Evolutionary conservation across 2,329 filamentous ascomycete genomes (phyloP).

Genomic region (Ceratocystis destructans): DNA sequence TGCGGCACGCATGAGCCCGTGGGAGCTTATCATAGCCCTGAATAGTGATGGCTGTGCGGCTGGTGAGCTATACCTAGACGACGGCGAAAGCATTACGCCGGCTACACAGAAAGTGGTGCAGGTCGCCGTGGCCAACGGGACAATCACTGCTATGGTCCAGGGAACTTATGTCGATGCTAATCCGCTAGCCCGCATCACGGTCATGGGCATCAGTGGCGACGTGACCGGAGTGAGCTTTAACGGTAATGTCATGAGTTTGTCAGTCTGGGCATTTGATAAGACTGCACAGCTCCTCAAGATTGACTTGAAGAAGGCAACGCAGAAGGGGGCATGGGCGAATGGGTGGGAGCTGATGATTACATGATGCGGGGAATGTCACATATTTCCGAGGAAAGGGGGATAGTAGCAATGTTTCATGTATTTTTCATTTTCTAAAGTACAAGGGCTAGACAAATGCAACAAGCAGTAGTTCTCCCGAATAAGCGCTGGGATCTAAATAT

Average conservation of each 20-base stretch:
- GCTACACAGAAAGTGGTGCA: constrained; percentile 39
- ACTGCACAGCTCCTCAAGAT: constrained; percentile 37
- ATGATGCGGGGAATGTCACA: not conserved
- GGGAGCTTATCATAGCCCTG: constrained; percentile 57
- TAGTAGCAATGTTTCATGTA: no score
- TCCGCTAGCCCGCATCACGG: constrained; percentile 45
- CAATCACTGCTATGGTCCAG: constrained; percentile 34
- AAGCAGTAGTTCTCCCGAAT: no score
- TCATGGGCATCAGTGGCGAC: constrained; percentile 39
- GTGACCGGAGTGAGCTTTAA: constrained; percentile 39
- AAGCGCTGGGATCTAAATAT: no score
- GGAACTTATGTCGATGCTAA: constrained; percentile 45
- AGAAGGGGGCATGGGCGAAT: constrained; percentile 42
- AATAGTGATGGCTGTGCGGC: constrained; percentile 46
- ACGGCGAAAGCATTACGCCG: constrained; percentile 56
- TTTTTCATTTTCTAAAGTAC: no score
- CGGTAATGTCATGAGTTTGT: constrained; percentile 30
- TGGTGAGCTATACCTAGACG: constrained; percentile 63
- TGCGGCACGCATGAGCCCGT: constrained; percentile 48
- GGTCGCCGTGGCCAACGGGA: constrained; percentile 32
- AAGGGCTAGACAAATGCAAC: no score
- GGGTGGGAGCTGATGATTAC: constrained; percentile 34
- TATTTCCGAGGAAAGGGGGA: no score
- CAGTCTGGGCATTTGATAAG: constrained; percentile 34
- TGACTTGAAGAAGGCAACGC: constrained; percentile 36